A percentile compares a stretch with the other conserved stretches of the same genome.
These are phyloP conservation scores for Ophiostoma sp. DNA, from an alignment of 2,329 filamentous ascomycete species.

Conservation along the genomic window DNA sequence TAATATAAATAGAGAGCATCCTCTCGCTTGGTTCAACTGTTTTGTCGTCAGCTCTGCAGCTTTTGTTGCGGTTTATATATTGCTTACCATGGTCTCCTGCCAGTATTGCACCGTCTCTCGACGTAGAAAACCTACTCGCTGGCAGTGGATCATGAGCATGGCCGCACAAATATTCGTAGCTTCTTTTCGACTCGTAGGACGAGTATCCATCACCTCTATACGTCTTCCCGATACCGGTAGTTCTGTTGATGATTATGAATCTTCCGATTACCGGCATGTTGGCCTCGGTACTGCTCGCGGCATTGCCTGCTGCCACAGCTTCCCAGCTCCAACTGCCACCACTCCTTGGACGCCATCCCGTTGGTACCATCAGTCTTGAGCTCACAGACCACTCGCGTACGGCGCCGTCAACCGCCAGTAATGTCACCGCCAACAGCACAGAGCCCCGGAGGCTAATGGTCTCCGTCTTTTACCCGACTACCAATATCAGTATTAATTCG, in stretches of 20 bases:
- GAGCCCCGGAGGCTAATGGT: neutral
- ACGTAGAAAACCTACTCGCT: neutral
- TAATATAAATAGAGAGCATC: neutral
- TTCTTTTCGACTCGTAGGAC: neutral
- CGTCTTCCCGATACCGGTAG: neutral
- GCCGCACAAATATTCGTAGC: neutral
- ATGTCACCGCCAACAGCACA: neutral
- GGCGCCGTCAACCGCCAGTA: neutral
- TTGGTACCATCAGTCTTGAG: neutral
- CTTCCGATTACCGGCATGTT: neutral
- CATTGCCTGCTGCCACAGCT: neutral
- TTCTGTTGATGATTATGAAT: neutral
- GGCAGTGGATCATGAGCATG: neutral
- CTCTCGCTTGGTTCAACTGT: neutral
- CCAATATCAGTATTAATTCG: neutral
- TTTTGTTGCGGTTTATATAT: neutral
- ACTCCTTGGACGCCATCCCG: neutral
- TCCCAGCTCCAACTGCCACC: neutral
- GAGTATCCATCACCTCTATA: neutral
- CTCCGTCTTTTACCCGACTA: neutral
- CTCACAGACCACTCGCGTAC: neutral
- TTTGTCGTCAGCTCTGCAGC: neutral
- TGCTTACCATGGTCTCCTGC: neutral
- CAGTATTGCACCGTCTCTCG: neutral
- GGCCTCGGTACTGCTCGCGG: neutral